phyloP scores from a whole-genome alignment of 2,329 filamentous ascomycete genomes.

The Penicillium concentricum region DNA sequence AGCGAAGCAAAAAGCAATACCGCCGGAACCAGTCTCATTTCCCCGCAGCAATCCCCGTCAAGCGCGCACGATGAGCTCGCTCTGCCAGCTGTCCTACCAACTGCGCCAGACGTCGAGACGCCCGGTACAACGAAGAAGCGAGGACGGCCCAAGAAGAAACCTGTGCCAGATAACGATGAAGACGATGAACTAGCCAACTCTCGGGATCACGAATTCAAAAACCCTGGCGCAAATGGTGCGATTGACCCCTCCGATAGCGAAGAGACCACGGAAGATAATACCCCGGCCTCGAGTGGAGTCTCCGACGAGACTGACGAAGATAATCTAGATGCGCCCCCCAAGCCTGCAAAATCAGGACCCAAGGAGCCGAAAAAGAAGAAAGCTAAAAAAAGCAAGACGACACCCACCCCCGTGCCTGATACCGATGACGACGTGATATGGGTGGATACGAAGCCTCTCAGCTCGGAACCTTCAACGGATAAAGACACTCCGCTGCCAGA shows the following conservation, averaged over 20 bases:
- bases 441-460: conserved; percentile 33
- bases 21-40: conserved; percentile 4
- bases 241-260: conserved; percentile 16
- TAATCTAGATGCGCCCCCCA: background rate
- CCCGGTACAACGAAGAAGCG: conserved; percentile 28
- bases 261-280: conserved; percentile 20
- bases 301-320: conserved; percentile 5
- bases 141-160: conserved; percentile 33
- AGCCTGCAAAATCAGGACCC: conserved; percentile 8
- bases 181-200: conserved; percentile 29
- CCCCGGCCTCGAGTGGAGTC: conserved; percentile 5
- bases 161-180: conserved; percentile 24
- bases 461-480: background rate
- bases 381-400: conserved; percentile 46
- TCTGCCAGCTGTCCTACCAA: conserved; percentile 13
- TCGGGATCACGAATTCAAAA: background rate
- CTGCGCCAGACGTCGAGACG: conserved; percentile 24
- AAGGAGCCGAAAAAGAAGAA: conserved; percentile 44
- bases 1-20: conserved; percentile 26
- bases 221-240: conserved; percentile 5
- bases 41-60: conserved; percentile 18
- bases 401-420: conserved; percentile 32
- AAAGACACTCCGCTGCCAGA: conserved; percentile 8
- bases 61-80: conserved; percentile 32
- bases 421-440: conserved; percentile 45